A percentile compares a stretch with the other conserved stretches of the same genome.
Conservation (phyloP, 2,329 filamentous ascomycete species). For the Onygenales sp. region DNA sequence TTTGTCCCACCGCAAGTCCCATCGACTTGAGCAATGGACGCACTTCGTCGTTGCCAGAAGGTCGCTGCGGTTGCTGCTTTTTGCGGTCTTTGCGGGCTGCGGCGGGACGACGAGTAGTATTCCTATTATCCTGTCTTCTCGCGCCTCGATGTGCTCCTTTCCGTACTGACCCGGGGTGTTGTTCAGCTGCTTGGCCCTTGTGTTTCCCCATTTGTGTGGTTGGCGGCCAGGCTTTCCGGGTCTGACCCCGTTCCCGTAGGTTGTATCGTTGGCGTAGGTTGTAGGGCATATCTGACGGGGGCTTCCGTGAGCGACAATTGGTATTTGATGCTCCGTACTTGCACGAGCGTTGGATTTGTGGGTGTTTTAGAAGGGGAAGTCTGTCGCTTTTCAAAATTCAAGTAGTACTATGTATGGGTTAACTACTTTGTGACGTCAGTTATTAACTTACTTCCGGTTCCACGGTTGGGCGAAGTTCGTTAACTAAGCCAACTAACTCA, state of each 20-base stretch:
- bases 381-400: background rate
- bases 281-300: constrained; percentile 1
- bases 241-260: background rate
- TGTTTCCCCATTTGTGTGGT: background rate
- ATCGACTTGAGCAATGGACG: too few relatives aligned
- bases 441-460: too few relatives aligned
- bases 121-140: background rate
- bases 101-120: background rate
- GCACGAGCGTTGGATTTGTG: background rate
- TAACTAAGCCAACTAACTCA: too few relatives aligned
- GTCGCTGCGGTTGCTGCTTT: too few relatives aligned
- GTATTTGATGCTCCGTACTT: background rate
- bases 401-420: too few relatives aligned
- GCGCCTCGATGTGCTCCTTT: background rate
- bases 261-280: constrained; percentile 1
- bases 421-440: too few relatives aligned
- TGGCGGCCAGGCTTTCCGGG: background rate
- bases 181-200: background rate
- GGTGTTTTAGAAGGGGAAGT: background rate
- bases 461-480: too few relatives aligned
- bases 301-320: background rate
- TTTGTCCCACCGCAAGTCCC: background rate
- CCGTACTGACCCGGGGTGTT: background rate
- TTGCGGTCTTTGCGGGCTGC: background rate
- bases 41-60: too few relatives aligned